Base-by-base conservation (phyloP, 192 early-diverging fungal species). In the Thoreauomyces humboldtii region DNA sequence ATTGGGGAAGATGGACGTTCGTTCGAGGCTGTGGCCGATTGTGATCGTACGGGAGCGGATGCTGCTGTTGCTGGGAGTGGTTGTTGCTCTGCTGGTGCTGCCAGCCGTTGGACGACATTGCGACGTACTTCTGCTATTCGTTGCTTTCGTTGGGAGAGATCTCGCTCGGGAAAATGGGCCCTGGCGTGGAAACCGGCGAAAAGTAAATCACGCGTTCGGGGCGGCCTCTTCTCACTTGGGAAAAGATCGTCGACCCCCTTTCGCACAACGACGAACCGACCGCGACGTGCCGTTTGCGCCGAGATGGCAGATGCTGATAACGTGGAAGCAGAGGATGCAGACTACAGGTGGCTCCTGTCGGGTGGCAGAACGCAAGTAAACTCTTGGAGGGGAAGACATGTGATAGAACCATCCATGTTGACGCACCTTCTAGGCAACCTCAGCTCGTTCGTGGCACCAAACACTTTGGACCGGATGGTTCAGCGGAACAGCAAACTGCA, bases 381-480 rank as follows among this genome's bases (percentile, higher is more conserved):
- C n/a, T n/a, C n/a, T n/a, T n/a, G n/a, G n/a, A 57, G 3, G 21
- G 4, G 24, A 14, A 52, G 24, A 5, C 15, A 2, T 46, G 2
- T 25, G n/a, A n/a, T n/a, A n/a, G n/a, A n/a, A 17, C n/a, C 2
- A 6, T 6, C 33, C 17, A 37, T 12, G 4, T 57, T 36, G 19
- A 27, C 50, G 38, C 9, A 41, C 32, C 35, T 37, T 34, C 5
- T n/a, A 64, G 50, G n/a, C 64, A 59, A 27, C 11, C 52, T 44
- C 15, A 36, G 3, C 19, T 57, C 15, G n/a, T 61, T 15, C 52
- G 64, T 21, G 64, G 64, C 17, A 66, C 42, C 36, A 66, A 66
- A 37, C 38, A 57, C 25, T 66, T 66, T 34, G 55, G 25, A 17
- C 64, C 64, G 24, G 54, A 44, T 28, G 64, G 64, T 17, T 54